Evolutionary conservation across 2,329 filamentous ascomycete genomes (phyloP).

Genomic region (Amauroascus niger): DNA sequence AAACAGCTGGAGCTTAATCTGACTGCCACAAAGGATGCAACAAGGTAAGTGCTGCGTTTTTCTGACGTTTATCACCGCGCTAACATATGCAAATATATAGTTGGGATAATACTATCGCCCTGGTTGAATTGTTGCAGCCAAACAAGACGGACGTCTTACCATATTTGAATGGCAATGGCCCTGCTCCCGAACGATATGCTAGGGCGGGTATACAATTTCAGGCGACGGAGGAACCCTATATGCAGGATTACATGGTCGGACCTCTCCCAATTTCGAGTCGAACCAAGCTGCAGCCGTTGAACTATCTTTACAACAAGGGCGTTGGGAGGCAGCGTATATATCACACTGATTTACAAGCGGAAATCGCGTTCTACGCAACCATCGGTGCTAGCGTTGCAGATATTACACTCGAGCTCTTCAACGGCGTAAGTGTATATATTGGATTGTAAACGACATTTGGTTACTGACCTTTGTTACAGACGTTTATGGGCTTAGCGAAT

Average conservation of each 20-base stretch:
- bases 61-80: not conserved
- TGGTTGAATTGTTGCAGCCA: conserved; percentile 40
- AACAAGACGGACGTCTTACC: conserved; percentile 43
- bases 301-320: conserved; percentile 40
- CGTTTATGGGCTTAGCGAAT: conserved; percentile 16
- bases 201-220: conserved; percentile 41
- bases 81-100: not conserved
- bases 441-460: not conserved
- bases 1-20: conserved; percentile 6
- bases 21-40: conserved; percentile 1
- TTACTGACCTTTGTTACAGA: conserved; percentile 2
- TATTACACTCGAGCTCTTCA: conserved; percentile 21
- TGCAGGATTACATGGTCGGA: conserved; percentile 43
- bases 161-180: conserved; percentile 35
- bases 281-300: conserved; percentile 34
- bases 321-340: conserved; percentile 22
- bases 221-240: conserved; percentile 35
- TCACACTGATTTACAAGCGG: conserved; percentile 23
- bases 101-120: conserved; percentile 40
- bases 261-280: conserved; percentile 38
- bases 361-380: conserved; percentile 10
- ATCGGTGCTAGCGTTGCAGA: conserved; percentile 19
- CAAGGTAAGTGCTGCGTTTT: not conserved
- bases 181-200: conserved; percentile 37
- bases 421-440: conserved; percentile 12